Conservation (phyloP, 2,329 filamentous ascomycete species). For the Aspergillus sojae region DNA sequence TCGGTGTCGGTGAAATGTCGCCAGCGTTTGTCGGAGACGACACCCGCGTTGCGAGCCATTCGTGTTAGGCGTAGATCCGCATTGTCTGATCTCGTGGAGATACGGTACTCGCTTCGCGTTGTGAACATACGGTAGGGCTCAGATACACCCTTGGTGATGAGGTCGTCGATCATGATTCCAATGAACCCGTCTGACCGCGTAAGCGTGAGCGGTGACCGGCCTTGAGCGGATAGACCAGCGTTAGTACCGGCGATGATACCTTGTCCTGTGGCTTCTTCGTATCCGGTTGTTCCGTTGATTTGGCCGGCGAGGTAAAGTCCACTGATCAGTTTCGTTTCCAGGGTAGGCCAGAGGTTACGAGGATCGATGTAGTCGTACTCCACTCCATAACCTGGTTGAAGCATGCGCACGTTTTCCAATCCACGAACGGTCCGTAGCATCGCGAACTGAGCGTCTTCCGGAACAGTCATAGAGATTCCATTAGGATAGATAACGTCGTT, state of each 20-base stretch:
- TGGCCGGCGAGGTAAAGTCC: slow-evolving; percentile 93
- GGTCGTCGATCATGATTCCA: slow-evolving; percentile 97
- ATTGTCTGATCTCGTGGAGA: slow-evolving; percentile 90
- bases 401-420: slow-evolving; percentile 85
- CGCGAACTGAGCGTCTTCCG: slow-evolving; percentile 79
- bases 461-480: slow-evolving; percentile 95
- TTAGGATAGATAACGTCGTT: slow-evolving; percentile 93
- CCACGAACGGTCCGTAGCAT: slow-evolving; percentile 86
- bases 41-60: slow-evolving; percentile 73
- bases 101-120: slow-evolving; percentile 89
- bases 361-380: slow-evolving; percentile 99
- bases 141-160: slow-evolving; percentile 93
- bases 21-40: slow-evolving; percentile 82
- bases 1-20: slow-evolving; percentile 65
- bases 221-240: slow-evolving; percentile 76
- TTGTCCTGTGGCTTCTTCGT: slow-evolving; percentile 95
- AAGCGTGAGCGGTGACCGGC: slow-evolving; percentile 67
- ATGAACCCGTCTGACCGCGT: slow-evolving; percentile 91
- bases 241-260: slow-evolving; percentile 93
- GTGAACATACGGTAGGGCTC: slow-evolving; percentile 99
- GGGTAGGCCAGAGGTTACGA: slow-evolving; percentile 78
- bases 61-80: slow-evolving; percentile 84
- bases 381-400: slow-evolving; percentile 93
- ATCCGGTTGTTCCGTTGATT: slow-evolving; percentile 97
- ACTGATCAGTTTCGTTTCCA: slow-evolving; percentile 89